These are phyloP conservation scores for Diaporthe capsici DNA, from an alignment of 2,329 filamentous ascomycete species.

Conservation along the genomic window DNA sequence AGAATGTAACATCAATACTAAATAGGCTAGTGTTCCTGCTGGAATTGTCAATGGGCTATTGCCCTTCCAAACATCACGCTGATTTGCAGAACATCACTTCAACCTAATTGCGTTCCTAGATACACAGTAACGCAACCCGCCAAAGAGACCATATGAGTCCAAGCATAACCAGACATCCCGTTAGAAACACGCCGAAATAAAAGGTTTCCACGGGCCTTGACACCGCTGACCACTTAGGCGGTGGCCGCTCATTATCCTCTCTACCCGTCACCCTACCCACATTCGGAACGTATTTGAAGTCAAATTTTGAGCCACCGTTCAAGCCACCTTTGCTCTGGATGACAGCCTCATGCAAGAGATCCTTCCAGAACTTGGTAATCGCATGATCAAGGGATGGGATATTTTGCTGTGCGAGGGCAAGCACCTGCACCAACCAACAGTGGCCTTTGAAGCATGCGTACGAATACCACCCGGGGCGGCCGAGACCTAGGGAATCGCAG, in stretches of 20 bases:
- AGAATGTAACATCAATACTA: too few relatives aligned
- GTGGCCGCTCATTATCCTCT: neutral
- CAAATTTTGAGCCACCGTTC: conserved; percentile 7
- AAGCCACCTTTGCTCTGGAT: conserved; percentile 4
- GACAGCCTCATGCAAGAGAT: neutral
- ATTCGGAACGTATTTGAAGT: neutral
- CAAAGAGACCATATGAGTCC: neutral
- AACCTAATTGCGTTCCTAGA: neutral
- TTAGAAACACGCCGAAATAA: neutral
- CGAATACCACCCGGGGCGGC: neutral
- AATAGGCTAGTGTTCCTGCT: neutral
- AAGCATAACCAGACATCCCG: conserved; percentile 1
- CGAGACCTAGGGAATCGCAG: conserved; percentile 14
- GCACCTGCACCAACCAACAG: conserved; percentile 6
- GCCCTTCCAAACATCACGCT: neutral
- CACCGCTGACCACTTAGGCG: neutral
- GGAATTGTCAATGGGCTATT: neutral
- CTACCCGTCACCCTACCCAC: neutral
- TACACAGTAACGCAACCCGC: neutral
- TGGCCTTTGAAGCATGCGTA: conserved; percentile 18
- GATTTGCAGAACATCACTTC: neutral
- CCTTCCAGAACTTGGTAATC: neutral
- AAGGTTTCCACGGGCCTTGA: neutral
- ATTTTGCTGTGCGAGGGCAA: neutral
- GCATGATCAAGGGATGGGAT: neutral